A percentile compares a stretch with the other conserved stretches of the same genome.
Conservation (phyloP, 305 asterid species). For the Plantago rigida region DNA sequence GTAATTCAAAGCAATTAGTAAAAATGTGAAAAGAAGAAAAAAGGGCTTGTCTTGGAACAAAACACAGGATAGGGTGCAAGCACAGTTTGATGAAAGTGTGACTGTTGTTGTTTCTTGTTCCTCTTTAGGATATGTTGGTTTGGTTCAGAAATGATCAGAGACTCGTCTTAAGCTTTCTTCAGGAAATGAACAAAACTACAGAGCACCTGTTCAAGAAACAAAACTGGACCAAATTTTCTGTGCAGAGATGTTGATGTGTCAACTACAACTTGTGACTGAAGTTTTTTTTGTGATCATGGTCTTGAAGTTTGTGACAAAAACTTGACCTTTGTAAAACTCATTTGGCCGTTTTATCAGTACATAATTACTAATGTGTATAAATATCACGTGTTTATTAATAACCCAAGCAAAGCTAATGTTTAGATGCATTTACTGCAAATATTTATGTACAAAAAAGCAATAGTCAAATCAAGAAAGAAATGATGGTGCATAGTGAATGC, state of each 20-base stretch:
- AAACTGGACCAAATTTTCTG: slow-evolving; percentile 32
- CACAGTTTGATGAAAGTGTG: slow-evolving; percentile 25
- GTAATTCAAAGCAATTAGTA: too few species aligned
- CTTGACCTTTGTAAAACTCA: too few species aligned
- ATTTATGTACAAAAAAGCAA: slow-evolving; percentile 5
- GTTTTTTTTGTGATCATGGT: not conserved
- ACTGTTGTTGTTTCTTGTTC: slow-evolving; percentile 16
- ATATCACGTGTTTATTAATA: too few species aligned
- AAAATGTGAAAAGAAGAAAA: not conserved
- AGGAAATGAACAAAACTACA: slow-evolving; percentile 8
- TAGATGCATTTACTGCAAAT: slow-evolving; percentile 4
- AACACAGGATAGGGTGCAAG: slow-evolving; percentile 11
- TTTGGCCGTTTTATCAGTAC: too few species aligned
- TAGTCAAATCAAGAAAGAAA: slow-evolving; percentile 7
- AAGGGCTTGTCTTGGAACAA: not conserved
- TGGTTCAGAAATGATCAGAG: slow-evolving; percentile 2
- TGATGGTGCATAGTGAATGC: not conserved
- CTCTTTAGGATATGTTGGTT: slow-evolving; percentile 16
- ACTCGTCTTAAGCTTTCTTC: slow-evolving; percentile 3
- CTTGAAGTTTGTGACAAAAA: too few species aligned
- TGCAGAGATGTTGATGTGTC: slow-evolving; percentile 44
- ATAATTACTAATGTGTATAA: too few species aligned
- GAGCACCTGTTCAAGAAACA: slow-evolving; percentile 2
- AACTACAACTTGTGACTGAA: slow-evolving; percentile 24
- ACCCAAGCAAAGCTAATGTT: not conserved